Base-by-base conservation (phyloP, 169 alveolate genomes). In the Eimeria tenella region DNA sequence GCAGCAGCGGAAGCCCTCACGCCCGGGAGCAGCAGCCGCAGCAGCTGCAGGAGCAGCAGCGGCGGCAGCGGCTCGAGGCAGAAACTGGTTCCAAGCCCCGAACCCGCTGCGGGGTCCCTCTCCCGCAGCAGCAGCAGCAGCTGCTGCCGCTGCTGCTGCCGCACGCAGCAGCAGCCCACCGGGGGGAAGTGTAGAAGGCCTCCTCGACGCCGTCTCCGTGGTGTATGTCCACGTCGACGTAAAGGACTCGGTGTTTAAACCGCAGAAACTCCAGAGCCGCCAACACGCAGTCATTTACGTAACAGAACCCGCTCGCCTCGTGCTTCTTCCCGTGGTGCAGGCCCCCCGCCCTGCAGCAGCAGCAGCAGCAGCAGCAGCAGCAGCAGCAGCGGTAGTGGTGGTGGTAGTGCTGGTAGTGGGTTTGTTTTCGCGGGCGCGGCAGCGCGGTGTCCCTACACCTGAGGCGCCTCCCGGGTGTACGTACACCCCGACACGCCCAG, bases 281-380 rank as follows among this genome's bases (percentile, higher is more conserved):
- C 62, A 99, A 94, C 7, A 99, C 99, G 71, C 99, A 99, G 89
- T 99, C 99, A 97, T 99, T 99, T 8, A 99, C 98, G 96, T 99
- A 99, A 94, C 99, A 99, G 97, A 99, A 99, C 0, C 99, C 99
- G 68, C 99, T 97, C 4, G 99, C 99, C 86, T 99, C 99, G 58
- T 98, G 98, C 95, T 98, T 98, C 96, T 99, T 99, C 4, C 99
- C 99, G 96, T 99, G 99, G 95, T 99, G 99, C 53, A 99, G 97
- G 9, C 99, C 99, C 0, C 99, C 99, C 7, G 99, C 98, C 99
- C 99, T 93, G 90, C 50, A 17, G 77, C 19, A n/a, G 42, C 77
- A 68, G 42, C 77, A 68, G 77, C 77, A 68, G 77, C 77, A 68
- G 77, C 82, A 71, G 50, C 82, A 71, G 73, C 73, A 62, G 25